Evolutionary conservation across 2,329 filamentous ascomycete species (phyloP), one percentile per base, ranked within the genome.

Genomic region (Dactylella cylindrospora): DNA sequence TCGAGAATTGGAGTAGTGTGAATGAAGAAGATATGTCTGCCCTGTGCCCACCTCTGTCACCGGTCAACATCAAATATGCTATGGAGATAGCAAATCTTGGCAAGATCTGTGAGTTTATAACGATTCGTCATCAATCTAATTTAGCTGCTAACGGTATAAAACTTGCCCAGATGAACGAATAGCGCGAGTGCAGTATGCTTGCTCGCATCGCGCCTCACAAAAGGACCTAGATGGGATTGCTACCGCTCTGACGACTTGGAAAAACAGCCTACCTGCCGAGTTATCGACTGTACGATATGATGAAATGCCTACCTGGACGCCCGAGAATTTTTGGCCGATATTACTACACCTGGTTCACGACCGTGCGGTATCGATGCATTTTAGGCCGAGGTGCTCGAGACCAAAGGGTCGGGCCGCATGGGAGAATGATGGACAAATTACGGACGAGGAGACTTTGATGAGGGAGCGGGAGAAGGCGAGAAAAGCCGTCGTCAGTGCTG

Each of bases 301-400:
- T 12, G 57, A 62, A 39, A 62, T 62, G 57, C 49, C 49, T 5
- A 54, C 57, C 3, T 62, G 57, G 57, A 62, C 57, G 9, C 20
- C 57, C 1, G 57, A 62, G 19, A 62, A 62, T 25, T 62, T 62
- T 20, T 62, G 57, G 57, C 57, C 57, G 6, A 54, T 62, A 19
- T 28, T 62, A 4, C 49, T 62, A 3, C 57, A 62, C 7, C 43
- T 62, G 12, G 49, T 62, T 3, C 57, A 62, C 29, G 57, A 62
- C 36, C 57, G 57, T 5, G 57, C 57, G 9, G 57, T 62, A n/a
- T 62, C 57, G 17, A 62, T 62, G 57, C 57, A 62, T 13, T 62
- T 41, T 20, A 25, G 57, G 13, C 57, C 57, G 15, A 41, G 57
- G 1, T 61, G 55, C 22, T 62, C 57, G 12, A 43, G 39, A 32